phyloP scores from a whole-genome alignment of 1,139 yeast species.

The Debaryomyces psychrophilus region DNA sequence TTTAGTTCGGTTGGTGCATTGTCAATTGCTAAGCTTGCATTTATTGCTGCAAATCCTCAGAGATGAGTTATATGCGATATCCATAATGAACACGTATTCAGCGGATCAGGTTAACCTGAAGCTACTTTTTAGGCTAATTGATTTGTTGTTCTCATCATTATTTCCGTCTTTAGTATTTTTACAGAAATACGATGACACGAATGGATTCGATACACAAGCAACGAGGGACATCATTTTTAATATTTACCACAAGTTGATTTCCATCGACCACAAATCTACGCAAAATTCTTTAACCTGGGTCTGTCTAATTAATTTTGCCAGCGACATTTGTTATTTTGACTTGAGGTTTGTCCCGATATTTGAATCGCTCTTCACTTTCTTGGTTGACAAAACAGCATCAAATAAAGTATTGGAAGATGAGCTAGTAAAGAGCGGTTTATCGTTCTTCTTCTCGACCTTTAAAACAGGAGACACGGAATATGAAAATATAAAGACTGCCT shows the following conservation, averaged over 20 bases:
- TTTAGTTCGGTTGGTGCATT: conserved; percentile 12
- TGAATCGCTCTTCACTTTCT: conserved; percentile 23
- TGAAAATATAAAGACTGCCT: background rate
- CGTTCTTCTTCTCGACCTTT: conserved; percentile 30
- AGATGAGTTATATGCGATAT: conserved; percentile 23
- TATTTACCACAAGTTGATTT: conserved; percentile 15
- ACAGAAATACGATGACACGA: conserved; percentile 7
- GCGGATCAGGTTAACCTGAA: conserved; percentile 17
- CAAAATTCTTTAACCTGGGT: conserved; percentile 29
- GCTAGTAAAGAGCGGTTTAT: conserved; percentile 29
- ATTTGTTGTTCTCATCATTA: conserved; percentile 23
- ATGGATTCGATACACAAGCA: conserved; percentile 5
- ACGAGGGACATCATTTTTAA: conserved; percentile 12
- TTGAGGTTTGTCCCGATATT: conserved; percentile 25
- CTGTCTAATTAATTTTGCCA: conserved; percentile 30
- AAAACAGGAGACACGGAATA: conserved; percentile 7
- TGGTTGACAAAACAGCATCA: conserved; percentile 16
- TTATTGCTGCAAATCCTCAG: conserved; percentile 15
- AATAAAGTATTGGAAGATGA: conserved; percentile 18
- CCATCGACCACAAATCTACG: conserved; percentile 13
- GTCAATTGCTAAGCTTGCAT: conserved; percentile 16
- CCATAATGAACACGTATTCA: conserved; percentile 15
- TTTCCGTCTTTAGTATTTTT: conserved; percentile 18
- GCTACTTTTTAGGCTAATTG: conserved; percentile 19
- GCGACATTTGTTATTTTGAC: conserved; percentile 36